Conservation (phyloP, 2,329 filamentous ascomycete species). For the Orbilia ellipsospora region DNA sequence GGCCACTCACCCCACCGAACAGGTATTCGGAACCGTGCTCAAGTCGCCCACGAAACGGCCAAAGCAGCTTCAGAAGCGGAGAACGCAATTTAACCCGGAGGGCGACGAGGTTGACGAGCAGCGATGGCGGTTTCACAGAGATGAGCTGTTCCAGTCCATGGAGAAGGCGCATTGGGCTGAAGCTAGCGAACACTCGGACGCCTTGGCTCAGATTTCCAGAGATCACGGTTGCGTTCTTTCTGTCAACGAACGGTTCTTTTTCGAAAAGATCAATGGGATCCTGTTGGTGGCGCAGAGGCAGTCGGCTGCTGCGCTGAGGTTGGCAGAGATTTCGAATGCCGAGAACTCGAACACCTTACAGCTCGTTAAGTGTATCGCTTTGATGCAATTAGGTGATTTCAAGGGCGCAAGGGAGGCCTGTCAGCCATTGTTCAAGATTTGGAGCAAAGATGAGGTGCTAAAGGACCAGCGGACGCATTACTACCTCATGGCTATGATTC, state of each 20-base stretch:
- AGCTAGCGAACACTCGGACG: slow-evolving; percentile 49
- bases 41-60: slow-evolving; percentile 47
- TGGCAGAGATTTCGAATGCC: slow-evolving; percentile 42
- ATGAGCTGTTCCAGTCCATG: slow-evolving; percentile 52
- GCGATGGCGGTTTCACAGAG: slow-evolving; percentile 52
- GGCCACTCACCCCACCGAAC: slow-evolving; percentile 26
- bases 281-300: slow-evolving; percentile 51
- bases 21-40: slow-evolving; percentile 37
- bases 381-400: slow-evolving; percentile 54
- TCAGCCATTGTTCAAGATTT: slow-evolving; percentile 52
- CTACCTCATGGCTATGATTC: slow-evolving; percentile 53
- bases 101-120: slow-evolving; percentile 52
- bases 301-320: slow-evolving; percentile 40
- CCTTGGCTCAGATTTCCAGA: slow-evolving; percentile 48
- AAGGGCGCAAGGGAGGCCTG: slow-evolving; percentile 47
- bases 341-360: slow-evolving; percentile 53
- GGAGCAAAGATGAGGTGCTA: slow-evolving; percentile 52
- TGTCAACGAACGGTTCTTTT: slow-evolving; percentile 53
- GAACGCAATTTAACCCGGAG: slow-evolving; percentile 51
- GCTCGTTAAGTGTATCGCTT: slow-evolving; percentile 48
- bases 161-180: slow-evolving; percentile 46
- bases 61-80: slow-evolving; percentile 22
- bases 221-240: slow-evolving; percentile 51
- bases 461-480: slow-evolving; percentile 54
- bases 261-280: slow-evolving; percentile 55